Percentiles rank a stretch among this genome's conserved stretches.
Conservation (phyloP, 2,329 filamentous ascomycete genomes). For the Ascochyta fabae region DNA sequence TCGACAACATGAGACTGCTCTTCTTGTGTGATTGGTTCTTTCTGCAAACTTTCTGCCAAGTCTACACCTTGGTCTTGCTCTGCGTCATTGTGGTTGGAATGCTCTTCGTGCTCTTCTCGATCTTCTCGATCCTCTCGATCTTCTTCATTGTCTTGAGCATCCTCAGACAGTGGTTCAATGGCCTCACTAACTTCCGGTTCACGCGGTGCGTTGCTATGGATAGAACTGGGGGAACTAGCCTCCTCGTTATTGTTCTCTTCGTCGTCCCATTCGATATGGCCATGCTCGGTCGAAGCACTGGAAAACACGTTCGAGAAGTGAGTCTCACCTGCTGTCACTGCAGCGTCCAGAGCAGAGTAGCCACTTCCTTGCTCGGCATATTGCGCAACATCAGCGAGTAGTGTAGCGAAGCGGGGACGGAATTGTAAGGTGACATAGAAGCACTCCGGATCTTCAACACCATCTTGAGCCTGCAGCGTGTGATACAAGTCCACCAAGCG, state of each 20-base stretch:
- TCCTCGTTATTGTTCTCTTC: slow-evolving; percentile 17
- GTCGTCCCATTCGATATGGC: slow-evolving; percentile 30
- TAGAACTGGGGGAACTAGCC: slow-evolving; percentile 7
- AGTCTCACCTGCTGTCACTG: slow-evolving; percentile 36
- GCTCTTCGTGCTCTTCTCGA: slow-evolving; percentile 2
- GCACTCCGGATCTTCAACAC: slow-evolving; percentile 58
- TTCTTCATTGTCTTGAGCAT: slow-evolving; percentile 3
- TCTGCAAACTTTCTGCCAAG: slow-evolving; percentile 3
- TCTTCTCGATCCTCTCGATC: not conserved
- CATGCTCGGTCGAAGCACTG: slow-evolving; percentile 27
- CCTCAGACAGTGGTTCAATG: slow-evolving; percentile 8
- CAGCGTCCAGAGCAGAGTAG: slow-evolving; percentile 55
- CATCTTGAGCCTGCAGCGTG: slow-evolving; percentile 65
- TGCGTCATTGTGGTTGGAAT: not conserved
- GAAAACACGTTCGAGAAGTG: slow-evolving; percentile 30
- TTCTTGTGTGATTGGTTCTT: not conserved
- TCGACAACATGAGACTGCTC: not conserved
- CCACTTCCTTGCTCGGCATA: slow-evolving; percentile 65
- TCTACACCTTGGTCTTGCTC: slow-evolving; percentile 2
- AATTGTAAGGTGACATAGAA: slow-evolving; percentile 65
- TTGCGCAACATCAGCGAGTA: slow-evolving; percentile 59
- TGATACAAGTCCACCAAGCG: slow-evolving; percentile 67
- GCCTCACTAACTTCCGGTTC: slow-evolving; percentile 10
- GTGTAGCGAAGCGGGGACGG: slow-evolving; percentile 60
- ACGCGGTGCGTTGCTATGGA: not conserved